phyloP scores from a whole-genome alignment of 306 rosid genomes.

The Comarum palustre region DNA sequence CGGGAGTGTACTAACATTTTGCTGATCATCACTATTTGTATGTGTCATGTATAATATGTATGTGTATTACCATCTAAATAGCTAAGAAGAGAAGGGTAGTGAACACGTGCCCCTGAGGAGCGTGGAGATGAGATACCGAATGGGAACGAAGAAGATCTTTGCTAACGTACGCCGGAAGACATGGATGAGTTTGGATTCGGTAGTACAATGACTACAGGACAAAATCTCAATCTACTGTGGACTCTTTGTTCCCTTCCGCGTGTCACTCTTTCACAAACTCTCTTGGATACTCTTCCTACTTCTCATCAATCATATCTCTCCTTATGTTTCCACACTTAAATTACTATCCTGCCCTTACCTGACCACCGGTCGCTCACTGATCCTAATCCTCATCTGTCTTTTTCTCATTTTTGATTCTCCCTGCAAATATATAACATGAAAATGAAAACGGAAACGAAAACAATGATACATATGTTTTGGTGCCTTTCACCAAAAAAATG shows the following conservation, averaged over 20 bases:
- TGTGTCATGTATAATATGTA: too few species aligned
- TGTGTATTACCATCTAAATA: too few species aligned
- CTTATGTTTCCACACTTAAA: not conserved
- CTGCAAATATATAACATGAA: not conserved
- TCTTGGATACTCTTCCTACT: not conserved
- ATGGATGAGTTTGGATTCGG: not conserved
- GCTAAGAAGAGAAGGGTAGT: too few species aligned
- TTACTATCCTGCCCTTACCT: not conserved
- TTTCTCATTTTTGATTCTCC: constrained; percentile 1
- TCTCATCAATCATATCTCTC: not conserved
- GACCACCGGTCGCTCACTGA: not conserved
- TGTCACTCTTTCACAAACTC: not conserved
- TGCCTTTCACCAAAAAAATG: not conserved
- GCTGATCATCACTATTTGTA: too few species aligned
- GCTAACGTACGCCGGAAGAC: not conserved
- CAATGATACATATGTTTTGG: not conserved
- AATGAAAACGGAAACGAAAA: not conserved
- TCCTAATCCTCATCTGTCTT: not conserved
- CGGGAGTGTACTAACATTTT: too few species aligned
- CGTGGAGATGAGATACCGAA: not conserved
- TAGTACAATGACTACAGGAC: not conserved
- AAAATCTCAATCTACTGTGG: not conserved
- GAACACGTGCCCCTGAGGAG: not conserved
- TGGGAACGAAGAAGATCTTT: not conserved
- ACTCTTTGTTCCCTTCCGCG: not conserved